Base-by-base conservation (phyloP, 2,329 filamentous ascomycete species). In the Phialophora expanda region DNA sequence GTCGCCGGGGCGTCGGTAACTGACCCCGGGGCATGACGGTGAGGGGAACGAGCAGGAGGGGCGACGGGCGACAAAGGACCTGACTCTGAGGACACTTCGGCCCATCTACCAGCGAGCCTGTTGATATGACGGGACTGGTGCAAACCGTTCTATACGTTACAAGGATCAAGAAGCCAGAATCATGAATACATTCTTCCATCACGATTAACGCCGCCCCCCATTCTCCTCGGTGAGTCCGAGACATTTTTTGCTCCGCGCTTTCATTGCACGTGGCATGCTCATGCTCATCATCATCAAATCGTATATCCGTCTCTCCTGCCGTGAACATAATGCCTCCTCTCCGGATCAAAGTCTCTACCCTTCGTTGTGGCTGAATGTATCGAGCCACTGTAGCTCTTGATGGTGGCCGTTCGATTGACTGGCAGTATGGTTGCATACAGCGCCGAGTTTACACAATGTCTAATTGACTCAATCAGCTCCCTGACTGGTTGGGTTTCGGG, bases 1-100 rank as follows among this genome's bases (percentile, higher is more conserved):
- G 44, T 34, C 8, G 46, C 44, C 58, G 55, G 55, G n/a, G 26
- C 3, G 54, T 62, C 64, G 64, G 64, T 60, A 1, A 30, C 22
- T 54, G n/a, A 38, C 14, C 38, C 59, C 64, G 60, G 48, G 34
- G 48, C 34, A 24, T 26, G 14, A 64, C 46, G 51, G 17, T 50
- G 24, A 26, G 38, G 56, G 54, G 62, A 22, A 48, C 28, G 30
- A n/a, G n/a, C 38, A n/a, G 22, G 14, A 58, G 56, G 22, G 24
- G 53, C 14, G 24, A 12, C 11, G 12, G 32, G 32, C 14, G 30
- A 56, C 30, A 34, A 56, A 24, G 28, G 24, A 22, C 20, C 22
- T 46, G 32, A 12, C 28, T 4, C 28, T 28, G 3, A 8, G 30
- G n/a, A 9, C 56, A 26, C 24, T 51, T 51, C 38, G 17, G 38